Conservation (phyloP, 1,284 basidiomycete genomes). For the Ganoderma resinaceum region DNA sequence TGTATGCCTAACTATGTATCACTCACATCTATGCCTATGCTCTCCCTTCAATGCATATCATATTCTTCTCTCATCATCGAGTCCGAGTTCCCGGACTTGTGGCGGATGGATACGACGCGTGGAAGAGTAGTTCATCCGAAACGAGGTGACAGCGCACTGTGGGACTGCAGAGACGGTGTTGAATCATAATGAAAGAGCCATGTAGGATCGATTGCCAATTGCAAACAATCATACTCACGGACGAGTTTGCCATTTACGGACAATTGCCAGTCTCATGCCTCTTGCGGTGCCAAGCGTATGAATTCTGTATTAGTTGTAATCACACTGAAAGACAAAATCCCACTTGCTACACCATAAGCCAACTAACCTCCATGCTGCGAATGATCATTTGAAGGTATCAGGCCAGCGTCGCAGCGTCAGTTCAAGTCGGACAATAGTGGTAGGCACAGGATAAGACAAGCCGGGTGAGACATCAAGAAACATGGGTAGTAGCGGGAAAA, state of each 20-base stretch:
- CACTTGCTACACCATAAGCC: not conserved
- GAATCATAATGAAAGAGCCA: too few relatives aligned
- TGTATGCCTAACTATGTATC: not conserved
- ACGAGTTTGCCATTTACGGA: not conserved
- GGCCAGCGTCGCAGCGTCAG: not conserved
- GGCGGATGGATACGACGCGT: not conserved
- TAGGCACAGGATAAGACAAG: too few relatives aligned
- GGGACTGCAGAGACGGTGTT: too few relatives aligned
- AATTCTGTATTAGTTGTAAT: not conserved
- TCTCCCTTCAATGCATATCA: not conserved
- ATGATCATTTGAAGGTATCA: not conserved
- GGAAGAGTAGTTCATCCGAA: too few relatives aligned
- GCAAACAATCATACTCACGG: not conserved
- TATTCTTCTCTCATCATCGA: not conserved
- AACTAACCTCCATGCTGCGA: not conserved
- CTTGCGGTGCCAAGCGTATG: not conserved
- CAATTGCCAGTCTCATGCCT: not conserved
- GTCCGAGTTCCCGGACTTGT: not conserved
- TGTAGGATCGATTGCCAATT: not conserved
- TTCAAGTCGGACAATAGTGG: not conserved
- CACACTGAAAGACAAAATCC: not conserved
- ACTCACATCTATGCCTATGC: slow-evolving; percentile 1
- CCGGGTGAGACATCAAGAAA: not conserved
- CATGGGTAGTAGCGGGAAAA: not conserved
- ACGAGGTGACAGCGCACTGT: too few relatives aligned